Evolutionary conservation across 495 filamentous ascomycete genomes (phyloP).

Genomic region (Annulohypoxylon bovei): DNA sequence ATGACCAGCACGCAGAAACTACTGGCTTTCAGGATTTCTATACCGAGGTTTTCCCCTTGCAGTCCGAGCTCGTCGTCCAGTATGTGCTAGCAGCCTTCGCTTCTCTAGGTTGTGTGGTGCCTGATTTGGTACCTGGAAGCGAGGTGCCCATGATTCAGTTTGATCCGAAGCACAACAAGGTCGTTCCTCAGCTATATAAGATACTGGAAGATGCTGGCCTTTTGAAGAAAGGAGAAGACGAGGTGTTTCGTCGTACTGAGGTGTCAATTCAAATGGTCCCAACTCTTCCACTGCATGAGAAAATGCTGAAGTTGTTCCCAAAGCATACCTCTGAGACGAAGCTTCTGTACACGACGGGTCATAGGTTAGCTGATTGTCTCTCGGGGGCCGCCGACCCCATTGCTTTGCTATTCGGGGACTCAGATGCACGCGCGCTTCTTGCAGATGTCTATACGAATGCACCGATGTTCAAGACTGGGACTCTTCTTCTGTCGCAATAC

Average conservation of each 20-base stretch:
- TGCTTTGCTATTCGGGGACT: not conserved
- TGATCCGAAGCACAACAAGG: not conserved
- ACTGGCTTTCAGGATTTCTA: not conserved
- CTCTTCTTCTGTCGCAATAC: not conserved
- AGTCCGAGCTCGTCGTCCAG: not conserved
- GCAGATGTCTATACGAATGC: constrained; percentile 5
- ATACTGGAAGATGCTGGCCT: constrained; percentile 1
- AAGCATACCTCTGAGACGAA: constrained; percentile 1
- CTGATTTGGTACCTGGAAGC: not conserved
- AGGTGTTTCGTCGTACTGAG: not conserved
- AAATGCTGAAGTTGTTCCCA: constrained; percentile 1
- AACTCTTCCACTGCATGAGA: not conserved
- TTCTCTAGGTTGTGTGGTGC: not conserved
- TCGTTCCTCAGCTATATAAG: constrained; percentile 1
- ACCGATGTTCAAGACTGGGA: not conserved
- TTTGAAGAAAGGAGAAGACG: not conserved
- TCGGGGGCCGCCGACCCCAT: not conserved
- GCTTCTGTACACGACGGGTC: not conserved
- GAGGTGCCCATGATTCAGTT: not conserved
- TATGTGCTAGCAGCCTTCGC: constrained; percentile 4
- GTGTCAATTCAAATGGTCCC: not conserved
- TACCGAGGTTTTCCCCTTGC: not conserved
- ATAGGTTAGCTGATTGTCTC: not conserved
- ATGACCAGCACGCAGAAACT: not conserved
- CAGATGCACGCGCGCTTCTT: not conserved